Evolutionary conservation across 2,329 filamentous ascomycete species (phyloP), one percentile per base, ranked within the genome.

Genomic region (Elsinoe ampelina): DNA sequence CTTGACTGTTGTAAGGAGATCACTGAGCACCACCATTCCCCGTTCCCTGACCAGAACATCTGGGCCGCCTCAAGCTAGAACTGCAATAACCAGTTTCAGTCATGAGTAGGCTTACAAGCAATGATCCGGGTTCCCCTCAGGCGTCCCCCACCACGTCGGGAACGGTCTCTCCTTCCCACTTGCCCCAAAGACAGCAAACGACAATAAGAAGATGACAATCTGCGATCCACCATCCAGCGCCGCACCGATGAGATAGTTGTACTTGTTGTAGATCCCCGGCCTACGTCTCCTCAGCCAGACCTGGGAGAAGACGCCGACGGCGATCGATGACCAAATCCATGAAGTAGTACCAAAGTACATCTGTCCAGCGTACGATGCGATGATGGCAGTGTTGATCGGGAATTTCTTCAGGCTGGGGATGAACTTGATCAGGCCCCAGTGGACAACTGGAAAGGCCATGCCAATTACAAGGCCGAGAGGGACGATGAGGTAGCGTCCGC

Each of bases 231-330:
- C 57, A 39, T 58, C 57, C 26, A 58, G 51, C 10, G 50, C 57
- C 5, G 57, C 57, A 17, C 57, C 57, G 19, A 58, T 58, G 11
- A 58, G 42, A 15, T 58, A 58, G 41, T 58, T 58, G 51, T 58
- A 58, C 17, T 58, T 58, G 57, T 58, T 58, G 32, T 58, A 58
- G 19, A 58, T 50, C n/a, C 36, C 15, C 32, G 57, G 57, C 51
- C 38, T 55, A 19, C 51, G 50, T 15, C 51, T 20, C 8, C 57
- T 39, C 39, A 58, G 35, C 57, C 57, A 58, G 20, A 58, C 42
- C 57, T 58, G 57, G 1, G 57, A 58, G 43, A 58, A 58, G 7
- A 58, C 50, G 1, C 57, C 57, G 4, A 58, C 57, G 2, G 43
- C 57, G n/a, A 58, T 58, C 2, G 57, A 58, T 2, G 57, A 58